A percentile compares a stretch with the other conserved stretches of the same genome.
These are phyloP conservation scores for Rachicladosporium sp. DNA, from an alignment of 2,329 filamentous ascomycete species.

Conservation along the genomic window DNA sequence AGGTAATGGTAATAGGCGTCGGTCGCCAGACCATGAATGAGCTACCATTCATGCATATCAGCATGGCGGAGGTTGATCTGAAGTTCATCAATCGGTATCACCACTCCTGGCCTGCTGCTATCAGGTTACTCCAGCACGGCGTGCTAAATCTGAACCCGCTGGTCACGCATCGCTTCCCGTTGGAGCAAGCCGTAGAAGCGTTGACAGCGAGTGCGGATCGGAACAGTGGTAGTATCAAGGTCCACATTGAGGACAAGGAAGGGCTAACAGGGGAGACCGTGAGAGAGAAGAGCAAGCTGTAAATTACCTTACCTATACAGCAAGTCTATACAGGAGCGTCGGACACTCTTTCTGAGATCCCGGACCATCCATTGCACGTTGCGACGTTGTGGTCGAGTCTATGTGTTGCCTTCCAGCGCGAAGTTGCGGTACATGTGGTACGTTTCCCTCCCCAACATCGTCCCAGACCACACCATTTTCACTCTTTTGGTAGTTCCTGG, in stretches of 20 bases:
- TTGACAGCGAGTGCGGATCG: constrained; percentile 11
- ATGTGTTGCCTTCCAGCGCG: too few species aligned
- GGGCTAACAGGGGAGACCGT: background rate
- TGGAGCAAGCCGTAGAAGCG: constrained; percentile 26
- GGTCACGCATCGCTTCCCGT: constrained; percentile 26
- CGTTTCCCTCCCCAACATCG: too few species aligned
- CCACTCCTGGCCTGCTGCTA: constrained; percentile 30
- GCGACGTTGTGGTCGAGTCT: too few species aligned
- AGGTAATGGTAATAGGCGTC: constrained; percentile 25
- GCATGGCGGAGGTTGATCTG: constrained; percentile 27
- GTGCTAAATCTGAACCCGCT: constrained; percentile 28
- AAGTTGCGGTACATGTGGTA: too few species aligned
- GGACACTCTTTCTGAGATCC: too few species aligned
- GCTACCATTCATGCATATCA: constrained; percentile 26
- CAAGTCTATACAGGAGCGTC: too few species aligned
- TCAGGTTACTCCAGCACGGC: constrained; percentile 28
- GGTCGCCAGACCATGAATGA: constrained; percentile 22
- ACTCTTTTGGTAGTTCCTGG: too few species aligned
- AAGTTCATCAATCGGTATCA: constrained; percentile 29
- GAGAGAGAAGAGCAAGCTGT: too few species aligned
- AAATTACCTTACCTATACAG: too few species aligned
- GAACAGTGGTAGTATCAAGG: background rate
- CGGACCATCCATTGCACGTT: too few species aligned
- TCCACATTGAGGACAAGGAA: background rate
- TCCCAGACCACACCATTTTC: too few species aligned